Conservation (phyloP, 2,329 filamentous ascomycete species). For the Colletotrichum graminicola region DNA sequence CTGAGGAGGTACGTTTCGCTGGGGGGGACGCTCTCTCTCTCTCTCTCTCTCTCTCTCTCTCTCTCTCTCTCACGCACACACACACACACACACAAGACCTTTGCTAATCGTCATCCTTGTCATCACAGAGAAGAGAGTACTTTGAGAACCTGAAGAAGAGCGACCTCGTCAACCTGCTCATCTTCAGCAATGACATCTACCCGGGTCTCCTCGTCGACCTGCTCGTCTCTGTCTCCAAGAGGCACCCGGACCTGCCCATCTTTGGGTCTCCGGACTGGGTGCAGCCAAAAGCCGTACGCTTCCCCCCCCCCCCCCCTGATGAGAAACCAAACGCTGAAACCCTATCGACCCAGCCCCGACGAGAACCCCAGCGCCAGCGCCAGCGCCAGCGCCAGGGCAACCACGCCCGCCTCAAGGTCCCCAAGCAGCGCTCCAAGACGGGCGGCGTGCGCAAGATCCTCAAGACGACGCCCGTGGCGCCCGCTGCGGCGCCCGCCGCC, state of each 20-base stretch:
- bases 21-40: too few relatives aligned
- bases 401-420: slow-evolving; percentile 5
- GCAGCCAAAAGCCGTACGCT: slow-evolving; percentile 26
- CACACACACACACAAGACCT: too few relatives aligned
- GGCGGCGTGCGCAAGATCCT: slow-evolving; percentile 52
- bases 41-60: too few relatives aligned
- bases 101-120: neutral
- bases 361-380: slow-evolving; percentile 1
- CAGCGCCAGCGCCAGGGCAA: slow-evolving; percentile 9
- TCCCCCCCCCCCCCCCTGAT: neutral
- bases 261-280: slow-evolving; percentile 59
- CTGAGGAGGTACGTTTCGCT: slow-evolving; percentile 46
- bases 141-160: slow-evolving; percentile 53
- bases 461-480: slow-evolving; percentile 46
- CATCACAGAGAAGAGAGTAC: slow-evolving; percentile 53
- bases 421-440: slow-evolving; percentile 49
- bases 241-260: slow-evolving; percentile 57
- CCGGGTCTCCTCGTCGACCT: slow-evolving; percentile 57
- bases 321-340: neutral
- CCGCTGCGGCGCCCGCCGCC: neutral
- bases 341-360: neutral
- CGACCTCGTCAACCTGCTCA: slow-evolving; percentile 56
- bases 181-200: slow-evolving; percentile 56
- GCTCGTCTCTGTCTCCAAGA: slow-evolving; percentile 57
- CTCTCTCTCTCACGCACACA: too few relatives aligned